Evolutionary conservation across 139 green algal species (phyloP), one percentile per base, ranked within the genome.

Genomic region (Picochlorum sp.): DNA sequence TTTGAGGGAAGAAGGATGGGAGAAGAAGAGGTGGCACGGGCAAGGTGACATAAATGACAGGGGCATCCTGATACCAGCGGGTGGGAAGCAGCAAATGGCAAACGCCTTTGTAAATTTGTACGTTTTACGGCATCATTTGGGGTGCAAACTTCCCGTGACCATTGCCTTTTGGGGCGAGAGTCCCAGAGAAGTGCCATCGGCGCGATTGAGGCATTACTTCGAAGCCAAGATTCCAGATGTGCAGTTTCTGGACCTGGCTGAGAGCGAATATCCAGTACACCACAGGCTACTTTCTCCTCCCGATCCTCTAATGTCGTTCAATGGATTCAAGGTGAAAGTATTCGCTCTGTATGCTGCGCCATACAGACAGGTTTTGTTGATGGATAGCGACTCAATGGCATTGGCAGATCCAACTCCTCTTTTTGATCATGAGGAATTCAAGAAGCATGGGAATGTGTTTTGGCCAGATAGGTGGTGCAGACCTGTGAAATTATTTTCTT

Each of bases 381-480:
- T 78, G 12, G 70, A 78, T 39, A 60, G 55, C n/a, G 70, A 78
- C 13, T 43, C 41, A n/a, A 66, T 62, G 6, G 14, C 65, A 3
- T 22, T 50, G 18, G 32, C 54, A 10, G 60, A 78, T 32, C 70
- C 70, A 22, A 28, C 25, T 8, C 14, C 28, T 18, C 52, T 78
- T 24, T 78, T 78, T 44, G 37, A 63, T 31, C 25, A 41, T 10
- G 44, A 53, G 2, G n/a, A 7, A 10, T 78, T 57, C 50, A 32
- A 22, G 5, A 18, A 29, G n/a, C 7, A 37, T 5, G 70, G 70
- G 44, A 64, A 47, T 51, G 47, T 71, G 28, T 77, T 78, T 39
- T 78, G 70, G 70, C 55, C 41, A 25, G 70, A 77, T 58, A 59
- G 67, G 7, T 77, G 70, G 53, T 69, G 53, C 25, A 45, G 20